Percentiles rank a stretch among this genome's conserved stretches.
Evolutionary conservation across 192 early-diverging fungal species (phyloP).

Genomic region (Coemansia erecta): DNA sequence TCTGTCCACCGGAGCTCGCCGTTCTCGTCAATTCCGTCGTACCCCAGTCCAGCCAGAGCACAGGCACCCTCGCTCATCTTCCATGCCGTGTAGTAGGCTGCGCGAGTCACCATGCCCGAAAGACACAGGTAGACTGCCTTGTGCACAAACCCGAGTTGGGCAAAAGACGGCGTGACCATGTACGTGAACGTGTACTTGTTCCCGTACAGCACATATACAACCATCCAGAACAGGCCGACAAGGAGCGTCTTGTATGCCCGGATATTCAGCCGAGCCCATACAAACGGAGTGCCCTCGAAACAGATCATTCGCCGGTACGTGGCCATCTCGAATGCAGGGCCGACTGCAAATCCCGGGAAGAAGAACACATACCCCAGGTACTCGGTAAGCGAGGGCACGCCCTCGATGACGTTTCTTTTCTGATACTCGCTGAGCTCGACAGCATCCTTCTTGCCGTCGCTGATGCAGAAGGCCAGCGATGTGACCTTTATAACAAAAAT

Average conservation of each 20-base stretch:
- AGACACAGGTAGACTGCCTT: constrained; percentile 24
- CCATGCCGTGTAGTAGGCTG: constrained; percentile 87
- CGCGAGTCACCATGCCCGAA: constrained; percentile 26
- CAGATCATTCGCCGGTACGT: constrained; percentile 56
- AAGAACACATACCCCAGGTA: constrained; percentile 89
- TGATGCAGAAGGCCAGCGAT: constrained; percentile 79
- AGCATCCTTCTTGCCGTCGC: constrained; percentile 64
- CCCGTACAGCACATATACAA: constrained; percentile 28
- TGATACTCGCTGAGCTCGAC: constrained; percentile 62
- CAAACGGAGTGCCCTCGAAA: constrained; percentile 26
- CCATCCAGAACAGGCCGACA: constrained; percentile 43
- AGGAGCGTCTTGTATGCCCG: constrained; percentile 30
- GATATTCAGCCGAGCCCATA: constrained; percentile 12
- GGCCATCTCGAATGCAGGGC: constrained; percentile 75
- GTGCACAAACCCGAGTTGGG: constrained; percentile 7
- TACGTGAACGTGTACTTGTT: constrained; percentile 9
- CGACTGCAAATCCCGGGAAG: constrained; percentile 80
- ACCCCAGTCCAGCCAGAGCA: constrained; percentile 79
- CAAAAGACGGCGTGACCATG: constrained; percentile 25
- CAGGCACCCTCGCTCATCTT: constrained; percentile 85
- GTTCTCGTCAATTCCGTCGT: constrained; percentile 62
- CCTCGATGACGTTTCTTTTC: constrained; percentile 56
- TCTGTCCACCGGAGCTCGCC: constrained; percentile 66
- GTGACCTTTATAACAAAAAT: constrained; percentile 90
- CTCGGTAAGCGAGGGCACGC: constrained; percentile 67